Percentiles rank a stretch among this genome's conserved stretches.
These are phyloP conservation scores for Saccharomycopsis schoenii DNA, from an alignment of 805 yeast species.

Conservation along the genomic window DNA sequence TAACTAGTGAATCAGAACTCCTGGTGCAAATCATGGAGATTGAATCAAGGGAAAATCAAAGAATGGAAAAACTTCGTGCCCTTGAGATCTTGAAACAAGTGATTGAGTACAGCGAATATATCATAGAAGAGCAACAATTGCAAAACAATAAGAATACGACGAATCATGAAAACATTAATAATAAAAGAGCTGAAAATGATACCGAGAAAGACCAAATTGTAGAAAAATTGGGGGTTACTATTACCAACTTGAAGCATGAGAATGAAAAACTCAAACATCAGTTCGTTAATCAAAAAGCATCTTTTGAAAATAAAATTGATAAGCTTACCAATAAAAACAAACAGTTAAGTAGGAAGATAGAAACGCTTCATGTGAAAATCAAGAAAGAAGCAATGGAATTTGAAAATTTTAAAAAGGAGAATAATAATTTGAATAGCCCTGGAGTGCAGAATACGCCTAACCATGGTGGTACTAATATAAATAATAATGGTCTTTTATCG, in stretches of 20 bases:
- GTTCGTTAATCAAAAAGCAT: conserved; percentile 9
- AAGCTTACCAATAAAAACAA: not conserved
- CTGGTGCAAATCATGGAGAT: not conserved
- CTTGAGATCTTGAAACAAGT: not conserved
- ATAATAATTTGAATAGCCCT: not conserved
- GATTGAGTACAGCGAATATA: not conserved
- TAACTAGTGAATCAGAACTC: not conserved
- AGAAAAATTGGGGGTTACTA: not conserved
- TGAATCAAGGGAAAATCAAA: not conserved
- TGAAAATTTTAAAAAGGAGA: not conserved
- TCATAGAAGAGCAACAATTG: not conserved
- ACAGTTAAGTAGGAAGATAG: not conserved
- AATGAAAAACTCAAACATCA: conserved; percentile 13
- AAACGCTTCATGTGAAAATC: not conserved
- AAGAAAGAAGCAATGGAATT: not conserved
- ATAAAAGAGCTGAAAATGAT: not conserved
- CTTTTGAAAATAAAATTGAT: conserved; percentile 10
- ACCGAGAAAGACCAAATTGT: not conserved
- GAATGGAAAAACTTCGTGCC: not conserved
- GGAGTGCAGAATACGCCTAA: not conserved
- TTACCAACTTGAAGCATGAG: conserved; percentile 2
- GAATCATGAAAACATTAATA: not conserved
- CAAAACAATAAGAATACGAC: not conserved
- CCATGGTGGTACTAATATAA: not conserved
- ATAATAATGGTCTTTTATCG: not conserved